A percentile compares a stretch with the other conserved stretches of the same genome.
phyloP scores from a whole-genome alignment of 345 rosid species.

The Salix udensis region DNA sequence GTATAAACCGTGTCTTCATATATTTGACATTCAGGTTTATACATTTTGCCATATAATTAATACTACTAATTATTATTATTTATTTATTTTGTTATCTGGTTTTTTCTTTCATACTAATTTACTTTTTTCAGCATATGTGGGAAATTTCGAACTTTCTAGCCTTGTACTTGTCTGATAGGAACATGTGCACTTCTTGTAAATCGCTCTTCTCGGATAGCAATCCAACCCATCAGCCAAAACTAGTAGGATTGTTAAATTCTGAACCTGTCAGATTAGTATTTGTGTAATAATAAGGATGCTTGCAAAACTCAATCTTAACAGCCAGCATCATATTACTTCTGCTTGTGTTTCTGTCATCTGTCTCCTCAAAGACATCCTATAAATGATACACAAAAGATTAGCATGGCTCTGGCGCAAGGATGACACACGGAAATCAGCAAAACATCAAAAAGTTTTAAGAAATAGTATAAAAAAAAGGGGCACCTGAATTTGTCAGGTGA shows the following conservation, averaged over 20 bases:
- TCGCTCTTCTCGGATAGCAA: neutral
- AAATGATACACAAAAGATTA: neutral
- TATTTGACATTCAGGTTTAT: neutral
- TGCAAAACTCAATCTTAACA: neutral
- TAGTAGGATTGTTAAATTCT: neutral
- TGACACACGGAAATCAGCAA: too few species aligned
- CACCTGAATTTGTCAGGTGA: neutral
- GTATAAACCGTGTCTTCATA: neutral
- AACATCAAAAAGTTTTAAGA: neutral
- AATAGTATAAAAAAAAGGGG: too few species aligned
- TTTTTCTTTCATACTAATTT: neutral
- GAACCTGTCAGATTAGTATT: neutral
- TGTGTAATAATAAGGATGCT: neutral
- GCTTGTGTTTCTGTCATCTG: neutral
- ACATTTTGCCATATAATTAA: neutral
- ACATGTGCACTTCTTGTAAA: neutral
- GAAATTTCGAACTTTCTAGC: neutral
- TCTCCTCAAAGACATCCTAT: neutral
- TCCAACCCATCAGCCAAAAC: neutral
- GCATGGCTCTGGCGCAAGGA: neutral
- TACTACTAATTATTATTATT: neutral
- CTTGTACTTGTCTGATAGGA: neutral
- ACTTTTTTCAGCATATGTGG: neutral
- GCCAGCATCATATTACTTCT: neutral
- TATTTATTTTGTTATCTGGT: neutral